Evolutionary conservation across 2,329 filamentous ascomycete species (phyloP).

Genomic region (Fusarium bulbicola): DNA sequence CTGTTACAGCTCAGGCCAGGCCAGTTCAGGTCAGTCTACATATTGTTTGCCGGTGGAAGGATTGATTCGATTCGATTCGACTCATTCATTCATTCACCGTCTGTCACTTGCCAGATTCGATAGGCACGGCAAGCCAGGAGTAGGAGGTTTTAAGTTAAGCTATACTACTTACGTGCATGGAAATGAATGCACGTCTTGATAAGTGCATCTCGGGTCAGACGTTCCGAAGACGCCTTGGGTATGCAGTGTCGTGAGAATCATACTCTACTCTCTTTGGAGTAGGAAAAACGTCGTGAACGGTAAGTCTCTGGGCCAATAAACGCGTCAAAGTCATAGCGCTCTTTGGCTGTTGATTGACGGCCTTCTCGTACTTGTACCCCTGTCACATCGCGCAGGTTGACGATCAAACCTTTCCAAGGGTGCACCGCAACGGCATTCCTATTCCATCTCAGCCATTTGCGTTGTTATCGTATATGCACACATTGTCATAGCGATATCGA

Average conservation of each 20-base stretch:
- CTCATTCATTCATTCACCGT: background rate
- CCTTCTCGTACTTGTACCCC: background rate
- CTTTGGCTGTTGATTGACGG: background rate
- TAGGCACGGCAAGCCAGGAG: background rate
- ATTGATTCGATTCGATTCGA: background rate
- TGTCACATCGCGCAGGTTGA: conserved; percentile 6
- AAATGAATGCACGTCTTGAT: background rate
- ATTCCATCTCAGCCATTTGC: background rate
- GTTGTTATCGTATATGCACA: background rate
- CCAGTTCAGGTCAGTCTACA: background rate
- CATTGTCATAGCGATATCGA: conserved; percentile 1
- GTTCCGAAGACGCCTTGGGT: background rate
- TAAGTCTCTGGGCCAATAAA: background rate
- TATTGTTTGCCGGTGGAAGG: background rate
- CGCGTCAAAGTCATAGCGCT: conserved; percentile 7
- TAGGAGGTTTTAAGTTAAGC: background rate
- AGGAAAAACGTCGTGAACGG: background rate
- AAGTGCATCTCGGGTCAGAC: background rate
- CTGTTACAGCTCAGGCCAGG: background rate
- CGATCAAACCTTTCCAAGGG: conserved; percentile 5
- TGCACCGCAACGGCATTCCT: background rate
- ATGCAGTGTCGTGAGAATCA: background rate
- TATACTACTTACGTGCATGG: conserved; percentile 11
- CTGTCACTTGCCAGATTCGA: conserved; percentile 26
- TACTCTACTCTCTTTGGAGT: background rate